Base-by-base conservation (phyloP, 805 yeast genomes). In the Myxozyma sirexii region DNA sequence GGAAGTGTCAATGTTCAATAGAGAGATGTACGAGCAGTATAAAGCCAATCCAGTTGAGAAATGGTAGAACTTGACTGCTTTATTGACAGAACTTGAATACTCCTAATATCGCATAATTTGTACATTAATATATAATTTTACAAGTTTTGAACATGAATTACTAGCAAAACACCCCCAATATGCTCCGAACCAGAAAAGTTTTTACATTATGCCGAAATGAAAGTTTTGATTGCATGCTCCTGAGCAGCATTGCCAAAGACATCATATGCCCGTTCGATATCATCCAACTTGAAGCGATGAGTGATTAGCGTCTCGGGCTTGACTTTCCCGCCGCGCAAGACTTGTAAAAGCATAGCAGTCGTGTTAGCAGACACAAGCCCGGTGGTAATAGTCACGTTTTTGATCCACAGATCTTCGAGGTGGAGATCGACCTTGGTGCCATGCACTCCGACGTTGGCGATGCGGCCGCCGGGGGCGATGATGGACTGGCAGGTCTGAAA, bases 41-140 rank as follows among this genome's bases (percentile, higher is more conserved):
- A 88, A 88, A 75, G 78, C 79, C 43, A 87, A 92, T 67, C 99
- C 99, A 0, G 91, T 84, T 68, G 97, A 91, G 70, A 88, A 88
- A 72, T 93, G 99, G 98, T 87, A 33, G 41, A 33, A n/a, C n/a
- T n/a, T n/a, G n/a, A n/a, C n/a, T n/a, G n/a, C n/a, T n/a, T n/a
- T n/a, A n/a, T n/a, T n/a, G n/a, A n/a, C n/a, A n/a, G n/a, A n/a
- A n/a, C n/a, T n/a, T n/a, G n/a, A n/a, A n/a, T n/a, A n/a, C n/a
- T n/a, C n/a, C n/a, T n/a, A n/a, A n/a, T 15, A 24, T 44, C 5
- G 45, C 45, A 41, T 41, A 17, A 13, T 41, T 23, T 29, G 33
- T 29, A n/a, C n/a, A n/a, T n/a, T n/a, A n/a, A n/a, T n/a, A n/a
- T n/a, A n/a, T n/a, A n/a, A n/a, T n/a, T n/a, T n/a, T n/a, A n/a